These are phyloP conservation scores for Sordariomycetes sp. DNA, from an alignment of 2,329 filamentous ascomycete species.

Conservation along the genomic window DNA sequence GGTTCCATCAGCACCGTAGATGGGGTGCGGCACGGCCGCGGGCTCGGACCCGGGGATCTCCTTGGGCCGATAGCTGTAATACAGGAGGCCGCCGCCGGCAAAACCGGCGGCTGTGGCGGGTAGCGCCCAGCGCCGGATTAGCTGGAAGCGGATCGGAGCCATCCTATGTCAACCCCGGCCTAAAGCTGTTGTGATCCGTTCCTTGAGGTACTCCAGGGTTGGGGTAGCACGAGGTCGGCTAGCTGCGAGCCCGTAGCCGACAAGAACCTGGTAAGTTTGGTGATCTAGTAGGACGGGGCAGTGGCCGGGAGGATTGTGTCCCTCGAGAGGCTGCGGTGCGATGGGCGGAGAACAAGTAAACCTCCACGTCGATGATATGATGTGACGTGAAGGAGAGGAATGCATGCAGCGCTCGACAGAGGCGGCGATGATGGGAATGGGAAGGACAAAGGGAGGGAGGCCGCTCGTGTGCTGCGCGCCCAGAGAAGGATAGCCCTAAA, in stretches of 20 bases:
- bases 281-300: neutral
- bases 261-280: neutral
- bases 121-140: neutral
- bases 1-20: slow-evolving; percentile 56
- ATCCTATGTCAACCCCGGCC: neutral
- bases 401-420: no score
- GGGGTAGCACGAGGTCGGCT: neutral
- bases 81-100: slow-evolving; percentile 33
- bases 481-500: no score
- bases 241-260: neutral
- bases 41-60: slow-evolving; percentile 62
- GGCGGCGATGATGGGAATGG: no score
- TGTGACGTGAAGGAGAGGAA: no score
- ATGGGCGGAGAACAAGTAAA: no score
- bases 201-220: neutral
- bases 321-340: neutral
- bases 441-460: no score
- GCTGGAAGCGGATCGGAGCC: neutral
- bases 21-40: slow-evolving; percentile 59
- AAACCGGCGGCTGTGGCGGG: slow-evolving; percentile 7
- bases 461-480: no score
- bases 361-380: no score
- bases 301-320: neutral
- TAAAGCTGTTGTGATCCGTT: neutral
- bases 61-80: slow-evolving; percentile 53